A percentile compares a stretch with the other conserved stretches of the same genome.
Conservation (phyloP, 2,329 filamentous ascomycete genomes). For the Xylaria digitata region DNA sequence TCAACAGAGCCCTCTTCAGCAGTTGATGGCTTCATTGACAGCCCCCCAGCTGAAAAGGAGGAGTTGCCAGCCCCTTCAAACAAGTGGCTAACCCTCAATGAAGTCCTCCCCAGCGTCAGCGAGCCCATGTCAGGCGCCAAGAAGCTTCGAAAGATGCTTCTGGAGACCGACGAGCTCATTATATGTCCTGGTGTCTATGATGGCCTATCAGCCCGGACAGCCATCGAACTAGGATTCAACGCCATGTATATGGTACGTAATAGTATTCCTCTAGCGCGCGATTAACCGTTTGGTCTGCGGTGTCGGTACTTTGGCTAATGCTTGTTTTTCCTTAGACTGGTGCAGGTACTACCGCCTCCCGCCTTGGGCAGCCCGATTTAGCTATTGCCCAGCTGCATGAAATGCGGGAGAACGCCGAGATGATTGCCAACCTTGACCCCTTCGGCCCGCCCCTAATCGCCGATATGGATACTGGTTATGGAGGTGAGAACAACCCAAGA, state of each 20-base stretch:
- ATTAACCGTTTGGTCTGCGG: neutral
- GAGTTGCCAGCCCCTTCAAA: constrained; percentile 11
- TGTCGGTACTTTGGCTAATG: constrained; percentile 22
- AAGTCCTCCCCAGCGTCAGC: constrained; percentile 40
- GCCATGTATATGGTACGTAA: constrained; percentile 61
- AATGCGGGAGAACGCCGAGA: constrained; percentile 64
- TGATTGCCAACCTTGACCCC: constrained; percentile 63
- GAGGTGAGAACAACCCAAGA: constrained; percentile 52
- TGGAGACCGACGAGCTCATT: constrained; percentile 52
- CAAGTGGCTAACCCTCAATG: constrained; percentile 39
- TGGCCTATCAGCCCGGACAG: constrained; percentile 61
- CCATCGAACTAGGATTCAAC: constrained; percentile 60
- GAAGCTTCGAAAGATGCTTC: constrained; percentile 49
- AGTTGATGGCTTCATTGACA: constrained; percentile 34
- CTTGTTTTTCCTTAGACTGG: constrained; percentile 55
- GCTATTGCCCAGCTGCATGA: constrained; percentile 63
- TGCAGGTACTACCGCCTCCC: constrained; percentile 64
- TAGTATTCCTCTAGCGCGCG: neutral
- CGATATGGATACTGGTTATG: constrained; percentile 66
- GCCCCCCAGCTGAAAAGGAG: constrained; percentile 14
- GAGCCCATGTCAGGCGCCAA: constrained; percentile 49
- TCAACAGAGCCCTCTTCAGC: constrained; percentile 31
- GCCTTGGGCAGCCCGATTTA: constrained; percentile 62
- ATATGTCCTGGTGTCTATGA: constrained; percentile 63
- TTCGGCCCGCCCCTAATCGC: constrained; percentile 61